Base-by-base conservation (phyloP, 2,329 filamentous ascomycete species). In the Cercospora sp. region DNA sequence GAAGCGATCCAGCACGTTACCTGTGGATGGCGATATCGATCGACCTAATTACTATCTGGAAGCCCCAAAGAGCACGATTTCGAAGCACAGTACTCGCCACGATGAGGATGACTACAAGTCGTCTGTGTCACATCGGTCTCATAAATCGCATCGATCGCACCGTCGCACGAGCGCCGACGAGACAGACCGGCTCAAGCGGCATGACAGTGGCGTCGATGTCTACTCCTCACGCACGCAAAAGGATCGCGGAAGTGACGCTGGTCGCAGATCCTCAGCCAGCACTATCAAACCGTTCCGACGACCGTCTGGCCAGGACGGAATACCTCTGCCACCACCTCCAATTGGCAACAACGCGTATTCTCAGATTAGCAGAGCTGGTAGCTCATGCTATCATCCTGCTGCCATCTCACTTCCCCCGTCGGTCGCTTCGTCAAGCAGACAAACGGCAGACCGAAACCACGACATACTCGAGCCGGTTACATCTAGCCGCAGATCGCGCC, bases 201-300 rank as follows among this genome's bases (percentile, higher is more conserved):
- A 75, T 59, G 76, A 77, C 57, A 74, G 71, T 58, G 75, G 71
- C 26, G 60, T 76, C 24, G 76, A 74, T 65, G 68, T 77, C 62
- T 68, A 67, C 12, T 71, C 73, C 8, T 67, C 69, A 26, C 71
- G 71, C 45, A 71, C 71, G 12, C 70, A 64, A 43, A 63, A 69
- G 9, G 70, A 72, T 30, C 68, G 69, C 16, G 64, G 61, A 24
- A 70, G 66, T n/a, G 71, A 71, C 16, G 65, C 69, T 13, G 68
- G 67, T 6, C 63, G 69, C n/a, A 64, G 71, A 9, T 76, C 75
- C 10, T 74, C 74, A 1, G 74, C 71, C 10, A 75, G 71, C 67
- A 77, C 74, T n/a, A 71, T 75, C 69, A 77, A 77, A 66, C 68
- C 71, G 16, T 64, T 65, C 34, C 67, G 72, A 8, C 69, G 67